These are phyloP conservation scores for Collybiopsis luxurians DNA, from an alignment of 768 basidiomycete species.

Conservation along the genomic window DNA sequence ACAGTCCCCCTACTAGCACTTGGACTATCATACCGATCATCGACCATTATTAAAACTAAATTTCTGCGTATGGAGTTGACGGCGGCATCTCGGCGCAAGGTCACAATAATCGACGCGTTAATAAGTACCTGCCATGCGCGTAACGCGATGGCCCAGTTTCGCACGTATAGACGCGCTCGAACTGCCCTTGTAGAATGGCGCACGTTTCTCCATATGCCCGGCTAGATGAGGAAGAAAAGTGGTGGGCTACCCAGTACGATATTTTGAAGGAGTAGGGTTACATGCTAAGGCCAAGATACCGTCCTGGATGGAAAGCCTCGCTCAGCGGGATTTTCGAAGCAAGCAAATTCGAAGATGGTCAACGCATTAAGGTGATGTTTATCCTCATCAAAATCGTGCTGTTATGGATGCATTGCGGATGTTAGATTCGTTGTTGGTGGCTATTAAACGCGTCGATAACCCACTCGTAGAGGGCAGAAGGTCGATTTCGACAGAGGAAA, in stretches of 20 bases:
- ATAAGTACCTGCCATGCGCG: too few species aligned
- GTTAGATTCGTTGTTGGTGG: slow-evolving; percentile 16
- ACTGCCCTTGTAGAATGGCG: too few species aligned
- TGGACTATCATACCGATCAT: too few species aligned
- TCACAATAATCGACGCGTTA: too few species aligned
- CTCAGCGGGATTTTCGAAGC: slow-evolving; percentile 4
- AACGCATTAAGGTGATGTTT: background rate
- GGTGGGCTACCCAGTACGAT: slow-evolving; percentile 12
- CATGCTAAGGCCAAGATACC: slow-evolving; percentile 10
- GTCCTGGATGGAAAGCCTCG: slow-evolving; percentile 18
- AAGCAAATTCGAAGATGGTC: background rate
- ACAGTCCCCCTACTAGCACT: too few species aligned
- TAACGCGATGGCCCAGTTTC: too few species aligned
- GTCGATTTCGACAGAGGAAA: slow-evolving; percentile 11
- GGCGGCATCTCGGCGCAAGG: too few species aligned
- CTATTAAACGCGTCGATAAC: slow-evolving; percentile 16
- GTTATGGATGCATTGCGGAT: slow-evolving; percentile 16
- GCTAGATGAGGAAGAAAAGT: slow-evolving; percentile 7
- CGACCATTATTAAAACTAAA: too few species aligned
- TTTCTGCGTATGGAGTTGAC: too few species aligned
- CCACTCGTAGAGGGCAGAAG: background rate
- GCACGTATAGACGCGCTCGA: too few species aligned
- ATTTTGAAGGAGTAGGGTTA: slow-evolving; percentile 16
- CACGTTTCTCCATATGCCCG: too few species aligned
- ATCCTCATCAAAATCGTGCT: background rate